These are phyloP conservation scores for Coemansia biformis DNA, from an alignment of 192 early-diverging fungal genomes.

Conservation along the genomic window DNA sequence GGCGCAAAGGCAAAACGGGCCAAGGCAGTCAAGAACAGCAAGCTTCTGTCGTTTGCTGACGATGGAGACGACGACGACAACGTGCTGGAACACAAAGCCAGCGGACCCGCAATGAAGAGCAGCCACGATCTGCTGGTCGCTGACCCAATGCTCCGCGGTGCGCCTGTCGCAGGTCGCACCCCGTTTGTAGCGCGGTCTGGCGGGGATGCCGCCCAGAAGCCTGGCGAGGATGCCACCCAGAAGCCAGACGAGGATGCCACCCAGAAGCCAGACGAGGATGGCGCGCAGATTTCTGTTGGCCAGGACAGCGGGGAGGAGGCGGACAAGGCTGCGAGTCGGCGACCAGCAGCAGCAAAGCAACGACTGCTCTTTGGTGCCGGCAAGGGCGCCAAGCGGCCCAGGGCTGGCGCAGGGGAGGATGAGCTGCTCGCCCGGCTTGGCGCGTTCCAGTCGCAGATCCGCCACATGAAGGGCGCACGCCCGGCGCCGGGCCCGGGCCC, in stretches of 20 bases:
- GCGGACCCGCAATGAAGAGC: slow-evolving; percentile 56
- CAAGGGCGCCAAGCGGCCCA: slow-evolving; percentile 9
- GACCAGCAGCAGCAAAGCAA: not conserved
- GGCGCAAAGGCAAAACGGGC: slow-evolving; percentile 19
- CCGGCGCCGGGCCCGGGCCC: too few species aligned
- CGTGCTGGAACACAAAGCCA: not conserved
- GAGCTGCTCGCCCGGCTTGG: slow-evolving; percentile 48
- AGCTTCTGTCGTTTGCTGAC: slow-evolving; percentile 85
- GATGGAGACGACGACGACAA: slow-evolving; percentile 60
- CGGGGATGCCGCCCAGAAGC: slow-evolving; percentile 18
- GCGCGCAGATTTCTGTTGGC: not conserved
- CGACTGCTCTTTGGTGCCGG: not conserved
- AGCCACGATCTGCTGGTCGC: slow-evolving; percentile 64
- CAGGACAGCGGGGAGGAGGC: too few species aligned
- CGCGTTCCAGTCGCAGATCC: slow-evolving; percentile 41
- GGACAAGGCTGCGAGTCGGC: too few species aligned
- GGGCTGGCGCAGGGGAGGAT: slow-evolving; percentile 33
- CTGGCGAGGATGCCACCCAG: slow-evolving; percentile 7
- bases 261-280: not conserved
- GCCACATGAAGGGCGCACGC: slow-evolving; percentile 45
- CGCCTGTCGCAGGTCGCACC: not conserved
- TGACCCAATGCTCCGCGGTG: slow-evolving; percentile 26
- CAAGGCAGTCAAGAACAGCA: slow-evolving; percentile 38
- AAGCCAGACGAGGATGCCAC: slow-evolving; percentile 3
- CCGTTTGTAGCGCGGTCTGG: too few species aligned